phyloP scores from a whole-genome alignment of 129 eudicot genomes.

The Arctium minus region DNA sequence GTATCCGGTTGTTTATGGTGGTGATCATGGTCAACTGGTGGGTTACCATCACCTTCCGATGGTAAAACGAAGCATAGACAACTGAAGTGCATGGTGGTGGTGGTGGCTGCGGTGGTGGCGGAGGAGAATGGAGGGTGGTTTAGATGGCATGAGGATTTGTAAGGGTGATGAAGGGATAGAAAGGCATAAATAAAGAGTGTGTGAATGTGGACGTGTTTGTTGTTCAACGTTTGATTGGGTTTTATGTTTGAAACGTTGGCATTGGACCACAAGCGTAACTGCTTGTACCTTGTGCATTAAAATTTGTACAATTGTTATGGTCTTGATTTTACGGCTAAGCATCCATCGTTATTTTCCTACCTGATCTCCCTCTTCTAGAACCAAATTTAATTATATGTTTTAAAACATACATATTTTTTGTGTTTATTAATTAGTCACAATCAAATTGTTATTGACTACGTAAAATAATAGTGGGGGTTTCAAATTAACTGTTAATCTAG shows the following conservation, averaged over 20 bases:
- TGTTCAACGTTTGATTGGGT: constrained; percentile 24
- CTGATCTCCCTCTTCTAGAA: neutral
- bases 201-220: neutral
- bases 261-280: neutral
- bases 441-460: no score
- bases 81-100: constrained; percentile 48
- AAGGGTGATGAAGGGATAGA: neutral
- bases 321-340: neutral
- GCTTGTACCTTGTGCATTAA: neutral
- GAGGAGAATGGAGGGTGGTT: neutral
- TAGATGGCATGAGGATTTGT: constrained; percentile 4
- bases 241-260: constrained; percentile 32
- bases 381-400: neutral
- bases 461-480: neutral
- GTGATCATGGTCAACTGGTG: constrained; percentile 12
- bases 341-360: neutral
- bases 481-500: no score
- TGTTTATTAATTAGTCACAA: neutral
- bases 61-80: constrained; percentile 58
- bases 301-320: neutral
- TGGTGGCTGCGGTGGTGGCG: neutral
- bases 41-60: constrained; percentile 32
- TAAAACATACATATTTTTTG: neutral
- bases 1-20: neutral
- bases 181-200: neutral